Evolutionary conservation across 139 green algal genomes (phyloP).

Genomic region (Trebouxia sp.): DNA sequence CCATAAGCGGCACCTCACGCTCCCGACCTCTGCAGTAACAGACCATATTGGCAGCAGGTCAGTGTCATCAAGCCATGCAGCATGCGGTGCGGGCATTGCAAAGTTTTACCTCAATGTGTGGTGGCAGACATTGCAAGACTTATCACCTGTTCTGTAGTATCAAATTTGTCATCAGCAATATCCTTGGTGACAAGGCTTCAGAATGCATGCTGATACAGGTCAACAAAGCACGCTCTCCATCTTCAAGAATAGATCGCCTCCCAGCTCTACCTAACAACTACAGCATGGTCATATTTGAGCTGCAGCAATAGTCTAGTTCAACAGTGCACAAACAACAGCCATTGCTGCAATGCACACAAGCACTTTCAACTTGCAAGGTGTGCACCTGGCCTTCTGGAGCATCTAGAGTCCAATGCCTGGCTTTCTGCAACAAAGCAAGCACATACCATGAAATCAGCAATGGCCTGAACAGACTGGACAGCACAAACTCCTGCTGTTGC

Average conservation of each 20-base stretch:
- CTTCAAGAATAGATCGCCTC: slow-evolving; percentile 1
- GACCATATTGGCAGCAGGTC: neutral
- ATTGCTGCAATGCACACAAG: no score
- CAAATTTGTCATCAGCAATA: slow-evolving; percentile 1
- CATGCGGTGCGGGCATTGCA: no score
- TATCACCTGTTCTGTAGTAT: slow-evolving; percentile 21
- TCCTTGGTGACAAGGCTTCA: neutral
- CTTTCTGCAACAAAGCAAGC: slow-evolving; percentile 13
- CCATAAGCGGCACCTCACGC: neutral
- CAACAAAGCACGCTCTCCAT: slow-evolving; percentile 11
- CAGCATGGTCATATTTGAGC: slow-evolving; percentile 14
- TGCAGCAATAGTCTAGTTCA: neutral
- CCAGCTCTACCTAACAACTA: slow-evolving; percentile 24
- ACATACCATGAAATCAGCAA: no score
- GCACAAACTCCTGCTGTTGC: no score
- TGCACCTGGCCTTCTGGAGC: slow-evolving; percentile 15
- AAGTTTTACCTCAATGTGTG: no score
- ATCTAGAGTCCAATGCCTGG: slow-evolving; percentile 11
- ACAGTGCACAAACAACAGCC: no score
- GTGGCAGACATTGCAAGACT: no score
- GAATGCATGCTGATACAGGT: slow-evolving; percentile 10
- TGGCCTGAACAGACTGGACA: no score
- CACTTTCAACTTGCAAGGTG: no score
- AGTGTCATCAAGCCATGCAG: no score
- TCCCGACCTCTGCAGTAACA: neutral